Percentiles rank a stretch among this genome's conserved stretches.
These are phyloP conservation scores for Dictyostelium firmibasis DNA, from an alignment of 78 protist genomes.

Conservation along the genomic window DNA sequence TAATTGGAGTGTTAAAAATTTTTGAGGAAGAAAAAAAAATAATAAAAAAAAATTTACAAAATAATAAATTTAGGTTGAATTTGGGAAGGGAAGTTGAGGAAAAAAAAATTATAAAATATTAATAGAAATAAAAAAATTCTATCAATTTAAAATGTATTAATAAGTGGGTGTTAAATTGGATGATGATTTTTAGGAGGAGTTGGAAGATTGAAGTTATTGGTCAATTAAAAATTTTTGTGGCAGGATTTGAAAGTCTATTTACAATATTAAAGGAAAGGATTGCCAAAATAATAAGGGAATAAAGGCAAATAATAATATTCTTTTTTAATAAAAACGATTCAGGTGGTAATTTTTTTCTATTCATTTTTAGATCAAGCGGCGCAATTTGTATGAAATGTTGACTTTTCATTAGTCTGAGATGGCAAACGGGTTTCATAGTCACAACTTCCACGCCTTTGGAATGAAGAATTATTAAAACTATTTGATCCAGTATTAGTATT, in stretches of 20 bases:
- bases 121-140: not conserved
- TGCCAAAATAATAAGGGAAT: not conserved
- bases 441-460: constrained; percentile 42
- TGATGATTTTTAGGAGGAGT: not conserved
- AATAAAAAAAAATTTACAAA: not conserved
- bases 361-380: constrained; percentile 11
- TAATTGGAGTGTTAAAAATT: not conserved
- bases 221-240: not conserved
- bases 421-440: constrained; percentile 25
- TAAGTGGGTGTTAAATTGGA: not conserved
- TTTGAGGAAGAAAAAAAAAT: not conserved
- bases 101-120: not conserved
- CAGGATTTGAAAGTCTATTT: constrained; percentile 1
- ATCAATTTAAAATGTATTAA: not conserved
- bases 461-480: not conserved
- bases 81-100: not conserved
- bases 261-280: not conserved
- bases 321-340: not conserved
- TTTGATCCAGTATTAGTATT: not conserved
- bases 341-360: not conserved
- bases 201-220: not conserved
- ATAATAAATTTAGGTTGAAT: not conserved
- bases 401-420: not conserved
- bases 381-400: constrained; percentile 11
- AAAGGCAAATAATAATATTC: not conserved